A percentile compares a stretch with the other conserved stretches of the same genome.
These are phyloP conservation scores for Backusella liffmaniae DNA, from an alignment of 192 early-diverging fungal genomes.

Conservation along the genomic window DNA sequence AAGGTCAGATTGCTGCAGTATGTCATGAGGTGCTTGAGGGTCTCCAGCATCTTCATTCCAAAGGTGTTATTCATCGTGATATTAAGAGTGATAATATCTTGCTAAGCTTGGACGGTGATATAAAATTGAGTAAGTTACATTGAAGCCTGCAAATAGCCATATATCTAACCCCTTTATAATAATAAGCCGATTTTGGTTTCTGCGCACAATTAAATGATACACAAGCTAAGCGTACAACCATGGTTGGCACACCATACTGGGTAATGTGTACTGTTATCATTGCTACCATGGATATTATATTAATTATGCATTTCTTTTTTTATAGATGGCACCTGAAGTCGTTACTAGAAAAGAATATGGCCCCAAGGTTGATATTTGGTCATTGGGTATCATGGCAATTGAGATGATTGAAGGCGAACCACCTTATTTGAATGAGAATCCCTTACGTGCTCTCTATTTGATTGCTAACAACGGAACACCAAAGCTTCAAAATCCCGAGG, in stretches of 20 bases:
- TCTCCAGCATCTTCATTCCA: conserved; percentile 65
- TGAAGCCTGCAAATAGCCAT: neutral
- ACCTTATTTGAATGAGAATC: conserved; percentile 70
- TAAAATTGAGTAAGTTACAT: conserved; percentile 63
- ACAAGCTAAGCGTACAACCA: conserved; percentile 72
- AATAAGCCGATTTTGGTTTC: conserved; percentile 80
- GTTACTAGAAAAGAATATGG: conserved; percentile 81
- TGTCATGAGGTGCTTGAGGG: conserved; percentile 73
- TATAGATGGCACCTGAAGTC: conserved; percentile 83
- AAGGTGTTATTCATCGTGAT: conserved; percentile 80
- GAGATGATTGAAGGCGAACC: conserved; percentile 81
- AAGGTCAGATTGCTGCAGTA: conserved; percentile 85
- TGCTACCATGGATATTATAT: neutral
- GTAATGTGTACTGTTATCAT: conserved; percentile 6
- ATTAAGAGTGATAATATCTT: conserved; percentile 83
- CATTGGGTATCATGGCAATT: conserved; percentile 75
- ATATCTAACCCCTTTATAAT: neutral
- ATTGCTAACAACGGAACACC: conserved; percentile 82
- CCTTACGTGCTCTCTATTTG: conserved; percentile 65
- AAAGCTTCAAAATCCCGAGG: conserved; percentile 63
- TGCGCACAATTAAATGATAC: conserved; percentile 78
- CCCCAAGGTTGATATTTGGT: conserved; percentile 75
- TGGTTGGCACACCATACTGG: conserved; percentile 86
- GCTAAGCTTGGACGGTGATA: conserved; percentile 65
- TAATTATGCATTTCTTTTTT: neutral